Evolutionary conservation across 176 grass and related monocot species (phyloP).

Genomic region (Lolium rigidum): DNA sequence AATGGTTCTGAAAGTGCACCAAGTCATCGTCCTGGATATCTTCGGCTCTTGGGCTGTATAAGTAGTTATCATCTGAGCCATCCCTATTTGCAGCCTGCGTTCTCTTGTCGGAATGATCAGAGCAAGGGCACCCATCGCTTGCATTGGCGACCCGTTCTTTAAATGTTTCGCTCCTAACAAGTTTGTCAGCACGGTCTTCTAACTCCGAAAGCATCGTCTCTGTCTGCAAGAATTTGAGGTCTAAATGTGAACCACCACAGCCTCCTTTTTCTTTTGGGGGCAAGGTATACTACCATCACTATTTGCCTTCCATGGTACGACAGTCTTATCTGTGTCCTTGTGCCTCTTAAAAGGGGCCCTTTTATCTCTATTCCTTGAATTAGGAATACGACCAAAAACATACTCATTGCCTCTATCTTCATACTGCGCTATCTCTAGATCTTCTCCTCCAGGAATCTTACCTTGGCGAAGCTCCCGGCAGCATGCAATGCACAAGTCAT

Average conservation of each 20-base stretch:
- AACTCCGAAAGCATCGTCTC: constrained; percentile 55
- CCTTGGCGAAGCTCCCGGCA: constrained; percentile 65
- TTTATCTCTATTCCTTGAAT: constrained; percentile 36
- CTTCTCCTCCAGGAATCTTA: constrained; percentile 61
- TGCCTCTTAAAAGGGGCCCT: constrained; percentile 23
- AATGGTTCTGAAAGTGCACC: constrained; percentile 79
- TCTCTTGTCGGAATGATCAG: constrained; percentile 39
- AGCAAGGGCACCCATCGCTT: constrained; percentile 48
- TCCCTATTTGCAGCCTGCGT: constrained; percentile 54
- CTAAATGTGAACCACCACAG: constrained; percentile 48
- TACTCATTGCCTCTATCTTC: constrained; percentile 48
- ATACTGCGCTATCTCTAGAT: constrained; percentile 19
- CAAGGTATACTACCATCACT: constrained; percentile 75
- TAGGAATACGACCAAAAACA: constrained; percentile 36
- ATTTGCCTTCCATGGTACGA: constrained; percentile 58
- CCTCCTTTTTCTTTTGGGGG: constrained; percentile 58
- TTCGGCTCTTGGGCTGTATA: constrained; percentile 59
- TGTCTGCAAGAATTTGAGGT: constrained; percentile 65
- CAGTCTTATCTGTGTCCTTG: constrained; percentile 1
- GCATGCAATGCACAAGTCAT: constrained; percentile 77
- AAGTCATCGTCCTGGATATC: constrained; percentile 60
- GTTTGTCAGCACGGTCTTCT: constrained; percentile 54
- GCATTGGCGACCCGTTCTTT: background rate
- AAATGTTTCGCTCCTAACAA: constrained; percentile 45
- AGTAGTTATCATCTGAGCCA: constrained; percentile 61